Evolutionary conservation across 2,329 filamentous ascomycete genomes (phyloP).

Genomic region (Cordyceps javanica): DNA sequence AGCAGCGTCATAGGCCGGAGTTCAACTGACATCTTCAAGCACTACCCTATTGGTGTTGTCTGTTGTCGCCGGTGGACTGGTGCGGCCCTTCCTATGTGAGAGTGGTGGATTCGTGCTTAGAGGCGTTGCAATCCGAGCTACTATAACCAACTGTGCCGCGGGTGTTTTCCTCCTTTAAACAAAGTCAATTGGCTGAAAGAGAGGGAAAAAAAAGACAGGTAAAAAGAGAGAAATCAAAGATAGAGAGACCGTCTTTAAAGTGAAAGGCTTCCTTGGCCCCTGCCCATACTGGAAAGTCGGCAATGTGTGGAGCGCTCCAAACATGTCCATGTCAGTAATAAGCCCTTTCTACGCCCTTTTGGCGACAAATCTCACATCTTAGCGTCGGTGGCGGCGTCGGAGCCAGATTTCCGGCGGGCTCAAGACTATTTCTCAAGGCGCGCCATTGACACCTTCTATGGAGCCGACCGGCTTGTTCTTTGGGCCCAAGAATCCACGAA

Average conservation of each 20-base stretch:
- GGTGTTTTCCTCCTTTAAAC: neutral
- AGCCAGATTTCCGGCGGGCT: neutral
- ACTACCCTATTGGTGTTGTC: too few relatives aligned
- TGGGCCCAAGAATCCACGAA: too few relatives aligned
- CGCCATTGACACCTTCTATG: neutral
- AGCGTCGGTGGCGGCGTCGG: neutral
- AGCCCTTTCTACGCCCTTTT: neutral
- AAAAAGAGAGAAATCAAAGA: neutral
- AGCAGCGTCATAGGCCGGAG: neutral
- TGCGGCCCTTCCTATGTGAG: too few relatives aligned
- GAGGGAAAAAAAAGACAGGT: too few relatives aligned
- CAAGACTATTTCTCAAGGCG: neutral
- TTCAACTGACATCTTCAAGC: slow-evolving; percentile 9
- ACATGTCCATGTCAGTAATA: neutral
- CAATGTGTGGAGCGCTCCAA: neutral
- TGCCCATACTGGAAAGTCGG: neutral
- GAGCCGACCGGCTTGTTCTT: neutral
- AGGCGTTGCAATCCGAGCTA: too few relatives aligned
- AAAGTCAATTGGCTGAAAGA: too few relatives aligned
- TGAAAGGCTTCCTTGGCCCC: neutral
- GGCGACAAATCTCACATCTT: neutral
- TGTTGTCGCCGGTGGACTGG: too few relatives aligned
- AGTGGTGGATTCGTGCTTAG: too few relatives aligned
- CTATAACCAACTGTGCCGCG: too few relatives aligned
- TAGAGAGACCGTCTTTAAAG: neutral